Percentiles rank a stretch among this genome's conserved stretches.
phyloP scores from a whole-genome alignment of 805 yeast genomes.

The Ascoidea asiatica region DNA sequence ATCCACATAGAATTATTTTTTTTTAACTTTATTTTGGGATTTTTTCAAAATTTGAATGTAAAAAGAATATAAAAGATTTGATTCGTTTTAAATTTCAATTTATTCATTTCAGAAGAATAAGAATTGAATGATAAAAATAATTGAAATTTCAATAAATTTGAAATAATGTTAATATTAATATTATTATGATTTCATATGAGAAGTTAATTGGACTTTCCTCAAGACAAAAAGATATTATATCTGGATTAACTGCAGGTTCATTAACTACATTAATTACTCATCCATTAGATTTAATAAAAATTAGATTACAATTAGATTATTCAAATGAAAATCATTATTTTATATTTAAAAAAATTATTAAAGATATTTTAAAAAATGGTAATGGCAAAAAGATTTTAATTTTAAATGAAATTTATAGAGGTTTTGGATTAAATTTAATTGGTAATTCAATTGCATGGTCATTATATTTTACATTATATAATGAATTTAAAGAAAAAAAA shows the following conservation, averaged over 20 bases:
- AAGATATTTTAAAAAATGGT: slow-evolving; percentile 13
- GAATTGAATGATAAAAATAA: too few relatives aligned
- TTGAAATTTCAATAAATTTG: too few relatives aligned
- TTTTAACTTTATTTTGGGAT: too few relatives aligned
- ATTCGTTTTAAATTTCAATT: too few relatives aligned
- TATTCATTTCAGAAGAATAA: too few relatives aligned
- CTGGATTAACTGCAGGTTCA: slow-evolving; percentile 76
- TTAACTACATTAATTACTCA: slow-evolving; percentile 71
- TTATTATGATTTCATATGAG: too few relatives aligned
- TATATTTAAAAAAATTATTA: slow-evolving; percentile 17
- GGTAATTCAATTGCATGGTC: slow-evolving; percentile 91
- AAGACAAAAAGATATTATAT: slow-evolving; percentile 38
- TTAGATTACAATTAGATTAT: slow-evolving; percentile 59
- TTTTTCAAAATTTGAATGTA: too few relatives aligned
- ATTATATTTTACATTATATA: slow-evolving; percentile 67
- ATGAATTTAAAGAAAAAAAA: slow-evolving; percentile 35
- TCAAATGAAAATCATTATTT: slow-evolving; percentile 8
- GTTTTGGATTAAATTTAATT: slow-evolving; percentile 62
- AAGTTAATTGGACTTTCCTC: slow-evolving; percentile 6
- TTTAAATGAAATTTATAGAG: slow-evolving; percentile 41
- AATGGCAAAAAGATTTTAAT: slow-evolving; percentile 4
- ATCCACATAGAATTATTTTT: too few relatives aligned
- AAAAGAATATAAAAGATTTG: too few relatives aligned
- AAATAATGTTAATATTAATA: too few relatives aligned
- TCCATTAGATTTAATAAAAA: slow-evolving; percentile 79